Evolutionary conservation across 225 moss, liverwort and hornwort species (phyloP), one percentile per base, ranked within the genome.

Genomic region (Rhytidiadelphus loreus): DNA sequence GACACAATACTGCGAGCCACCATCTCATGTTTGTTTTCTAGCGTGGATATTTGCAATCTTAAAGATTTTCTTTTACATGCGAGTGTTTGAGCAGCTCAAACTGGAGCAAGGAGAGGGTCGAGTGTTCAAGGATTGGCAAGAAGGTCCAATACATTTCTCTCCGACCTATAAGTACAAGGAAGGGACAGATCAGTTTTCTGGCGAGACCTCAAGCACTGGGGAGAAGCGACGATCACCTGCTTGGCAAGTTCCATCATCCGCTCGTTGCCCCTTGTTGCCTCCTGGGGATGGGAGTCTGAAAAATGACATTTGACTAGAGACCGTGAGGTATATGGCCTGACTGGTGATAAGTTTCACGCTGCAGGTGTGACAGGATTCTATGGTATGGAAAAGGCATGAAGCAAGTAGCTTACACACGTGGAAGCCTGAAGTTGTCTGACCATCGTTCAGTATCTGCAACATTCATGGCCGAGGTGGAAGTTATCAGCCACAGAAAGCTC

Each of bases 321-420:
- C 41, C 29, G 57, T 77, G 46, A 60, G 16, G 43, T 43, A 72
- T 57, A 41, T 70, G 73, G 62, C 60, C 76, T 84, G 61, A 74
- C 65, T 83, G 58, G 78, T 72, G 71, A 71, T 86, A 18, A 21
- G 66, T 41, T 80, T 68, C 35, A n/a, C 64, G n/a, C 59, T 90
- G 83, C 94, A 94, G 94, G 94, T 94, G 93, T 88, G 94, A 94
- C 88, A 91, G 94, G 64, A 91, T 94, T 82, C 74, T 94, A 26
- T 93, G 94, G 94, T 89, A 89, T 86, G 94, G 94, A 70, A 91
- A 91, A 84, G 94, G 94, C 50, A 79, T 94, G 83, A 91, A 74
- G 71, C 92, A 92, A 83, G 75, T 92, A 60, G 88, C 87, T 76
- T 94, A 94, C 80, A 86, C 85, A 78, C 64, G 91, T 43, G 92